Percentiles rank a stretch among this genome's conserved stretches.
Conservation (phyloP, 371 early-diverging fungal genomes). For the Dentiscutata heterogama region DNA sequence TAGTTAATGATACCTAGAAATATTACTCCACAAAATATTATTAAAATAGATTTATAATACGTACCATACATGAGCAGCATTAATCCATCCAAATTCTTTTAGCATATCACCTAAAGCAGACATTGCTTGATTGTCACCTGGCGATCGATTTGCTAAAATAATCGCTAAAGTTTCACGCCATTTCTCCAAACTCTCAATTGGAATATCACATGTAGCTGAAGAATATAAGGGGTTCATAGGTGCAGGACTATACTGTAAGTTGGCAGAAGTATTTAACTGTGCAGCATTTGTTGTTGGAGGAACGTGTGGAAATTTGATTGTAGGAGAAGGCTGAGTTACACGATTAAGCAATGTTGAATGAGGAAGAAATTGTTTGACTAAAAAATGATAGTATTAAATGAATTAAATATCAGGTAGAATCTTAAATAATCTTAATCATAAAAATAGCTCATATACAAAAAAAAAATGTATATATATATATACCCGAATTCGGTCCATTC, state of each 20-base stretch:
- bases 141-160: conserved; percentile 87
- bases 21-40: not conserved
- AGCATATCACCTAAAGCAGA: conserved; percentile 84
- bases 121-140: conserved; percentile 78
- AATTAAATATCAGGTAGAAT: not conserved
- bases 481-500: conserved; percentile 65
- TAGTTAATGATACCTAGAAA: not conserved
- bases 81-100: conserved; percentile 63
- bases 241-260: conserved; percentile 40
- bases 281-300: not conserved
- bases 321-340: not conserved
- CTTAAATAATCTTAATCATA: not conserved
- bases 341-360: conserved; percentile 22
- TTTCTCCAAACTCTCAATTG: conserved; percentile 57
- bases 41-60: conserved; percentile 27
- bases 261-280: not conserved
- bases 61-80: conserved; percentile 91
- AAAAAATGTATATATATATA: no score
- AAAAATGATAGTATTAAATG: not conserved
- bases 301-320: not conserved
- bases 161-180: conserved; percentile 81
- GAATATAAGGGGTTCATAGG: conserved; percentile 44
- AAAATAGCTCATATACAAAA: not conserved
- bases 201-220: conserved; percentile 36
- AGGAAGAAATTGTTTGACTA: conserved; percentile 38